Evolutionary conservation across 2,329 filamentous ascomycete genomes (phyloP), one percentile per base, ranked within the genome.

Genomic region (Remersonia thermophila): DNA sequence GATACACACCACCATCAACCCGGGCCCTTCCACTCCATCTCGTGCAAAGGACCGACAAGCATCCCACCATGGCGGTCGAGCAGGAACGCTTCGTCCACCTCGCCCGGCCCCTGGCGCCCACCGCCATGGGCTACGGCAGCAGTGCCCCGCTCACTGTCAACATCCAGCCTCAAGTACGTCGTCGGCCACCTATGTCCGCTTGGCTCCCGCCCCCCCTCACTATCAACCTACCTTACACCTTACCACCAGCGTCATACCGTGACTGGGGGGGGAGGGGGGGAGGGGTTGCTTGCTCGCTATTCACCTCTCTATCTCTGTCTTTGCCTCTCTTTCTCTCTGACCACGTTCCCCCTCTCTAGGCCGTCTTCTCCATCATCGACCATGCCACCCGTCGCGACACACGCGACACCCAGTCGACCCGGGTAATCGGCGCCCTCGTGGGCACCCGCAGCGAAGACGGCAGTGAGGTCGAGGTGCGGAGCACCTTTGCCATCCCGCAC

Each of bases 401-500:
- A 49, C 66, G 65, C 50, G 69, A 76, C 49, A 79, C 80, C 48
- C 85, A 94, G 62, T 86, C 91, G 56, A 85, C 91, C 54, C 83
- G 91, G 56, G 91, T 98, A 46, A 98, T 98, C 56, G 91, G 91
- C 54, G 94, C 91, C 42, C 77, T 98, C 38, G 78, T 98, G 39
- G 91, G 91, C 56, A 81, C 80, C 49, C 82, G 91, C 50, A 91
- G 82, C 58, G 91, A 98, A 67, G 91, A 98, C 71, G 91, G 89
- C 61, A 85, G 83, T 57, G 89, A 96, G 62, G 84, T 93, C 55
- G 86, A 93, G 63, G 91, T 98, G 55, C 80, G 85, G 57, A 93
- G 85, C 56, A 89, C 85, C 67, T 98, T 98, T 60, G 91, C 91
- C 50, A 93, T 98, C 55, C 87, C 89, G 49, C 91, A 98, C 69